Evolutionary conservation across 2,329 filamentous ascomycete species (phyloP).

Genomic region (Hirsutella thompsonii): DNA sequence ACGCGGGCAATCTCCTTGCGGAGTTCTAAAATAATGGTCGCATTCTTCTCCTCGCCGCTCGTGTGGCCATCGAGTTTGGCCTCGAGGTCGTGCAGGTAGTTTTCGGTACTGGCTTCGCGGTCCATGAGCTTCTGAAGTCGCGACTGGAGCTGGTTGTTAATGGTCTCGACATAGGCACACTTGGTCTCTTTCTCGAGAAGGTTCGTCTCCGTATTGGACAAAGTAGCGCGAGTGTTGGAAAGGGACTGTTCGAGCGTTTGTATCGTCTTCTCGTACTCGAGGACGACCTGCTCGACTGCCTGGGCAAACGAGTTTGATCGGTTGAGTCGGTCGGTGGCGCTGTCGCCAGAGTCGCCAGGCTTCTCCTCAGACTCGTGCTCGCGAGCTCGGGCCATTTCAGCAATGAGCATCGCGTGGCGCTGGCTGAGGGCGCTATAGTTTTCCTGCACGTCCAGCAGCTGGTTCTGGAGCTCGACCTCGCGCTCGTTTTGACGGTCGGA

Average conservation of each 20-base stretch:
- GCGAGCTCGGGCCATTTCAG: slow-evolving; percentile 78
- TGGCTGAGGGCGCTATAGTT: slow-evolving; percentile 86
- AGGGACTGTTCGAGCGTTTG: slow-evolving; percentile 85
- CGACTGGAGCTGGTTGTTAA: slow-evolving; percentile 78
- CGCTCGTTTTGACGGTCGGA: slow-evolving; percentile 70
- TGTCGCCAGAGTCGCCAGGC: slow-evolving; percentile 56
- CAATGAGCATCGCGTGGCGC: slow-evolving; percentile 88
- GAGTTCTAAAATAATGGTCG: slow-evolving; percentile 71
- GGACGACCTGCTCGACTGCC: slow-evolving; percentile 87
- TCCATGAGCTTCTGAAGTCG: slow-evolving; percentile 90
- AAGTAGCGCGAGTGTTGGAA: slow-evolving; percentile 70
- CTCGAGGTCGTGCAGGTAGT: slow-evolving; percentile 86
- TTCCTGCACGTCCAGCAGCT: slow-evolving; percentile 83
- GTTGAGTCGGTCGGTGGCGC: slow-evolving; percentile 75
- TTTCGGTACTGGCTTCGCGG: slow-evolving; percentile 81
- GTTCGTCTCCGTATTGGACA: slow-evolving; percentile 74
- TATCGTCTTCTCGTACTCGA: slow-evolving; percentile 98
- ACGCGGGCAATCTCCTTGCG: slow-evolving; percentile 83
- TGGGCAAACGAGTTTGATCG: slow-evolving; percentile 93
- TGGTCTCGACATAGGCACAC: slow-evolving; percentile 83
- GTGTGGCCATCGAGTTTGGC: slow-evolving; percentile 80
- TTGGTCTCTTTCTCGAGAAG: slow-evolving; percentile 89
- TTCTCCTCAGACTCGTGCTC: slow-evolving; percentile 49
- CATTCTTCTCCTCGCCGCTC: slow-evolving; percentile 85
- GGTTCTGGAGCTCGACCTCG: slow-evolving; percentile 84